phyloP scores from a whole-genome alignment of 441 rosid species.

The Adansonia grandidieri region DNA sequence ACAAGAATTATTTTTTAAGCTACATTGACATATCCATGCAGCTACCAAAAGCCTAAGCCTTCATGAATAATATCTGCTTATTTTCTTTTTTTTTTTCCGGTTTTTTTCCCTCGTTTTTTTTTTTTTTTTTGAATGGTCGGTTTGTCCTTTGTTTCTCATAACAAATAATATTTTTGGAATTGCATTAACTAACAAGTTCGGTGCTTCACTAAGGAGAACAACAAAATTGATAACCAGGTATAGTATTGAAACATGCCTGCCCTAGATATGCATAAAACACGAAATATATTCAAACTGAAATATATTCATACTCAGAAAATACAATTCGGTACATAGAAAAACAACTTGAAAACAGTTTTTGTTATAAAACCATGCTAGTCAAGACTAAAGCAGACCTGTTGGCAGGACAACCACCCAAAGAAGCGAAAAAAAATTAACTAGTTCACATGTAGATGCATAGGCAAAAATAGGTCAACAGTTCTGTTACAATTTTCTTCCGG shows the following conservation, averaged over 20 bases:
- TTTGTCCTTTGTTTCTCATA: constrained; percentile 29
- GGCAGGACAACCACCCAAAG: neutral
- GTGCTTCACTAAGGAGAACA: constrained; percentile 1
- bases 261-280: neutral
- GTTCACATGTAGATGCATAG: neutral
- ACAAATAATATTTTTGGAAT: neutral
- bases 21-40: neutral
- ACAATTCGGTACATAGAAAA: neutral
- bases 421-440: constrained; percentile 29
- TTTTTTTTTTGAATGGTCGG: neutral
- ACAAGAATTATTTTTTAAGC: neutral
- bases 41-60: neutral
- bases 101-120: neutral
- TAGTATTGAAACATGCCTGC: neutral
- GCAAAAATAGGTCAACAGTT: neutral
- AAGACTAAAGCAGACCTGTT: neutral
- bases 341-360: constrained; percentile 10
- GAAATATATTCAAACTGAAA: constrained; percentile 4
- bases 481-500: neutral
- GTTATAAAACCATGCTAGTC: neutral
- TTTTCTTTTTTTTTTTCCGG: constrained; percentile 40
- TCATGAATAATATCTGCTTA: constrained; percentile 16
- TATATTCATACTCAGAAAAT: neutral
- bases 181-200: neutral
- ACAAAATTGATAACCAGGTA: constrained; percentile 13